phyloP scores from a whole-genome alignment of 2,329 filamentous ascomycete genomes.

The Ceratocystis eucalypticola region DNA sequence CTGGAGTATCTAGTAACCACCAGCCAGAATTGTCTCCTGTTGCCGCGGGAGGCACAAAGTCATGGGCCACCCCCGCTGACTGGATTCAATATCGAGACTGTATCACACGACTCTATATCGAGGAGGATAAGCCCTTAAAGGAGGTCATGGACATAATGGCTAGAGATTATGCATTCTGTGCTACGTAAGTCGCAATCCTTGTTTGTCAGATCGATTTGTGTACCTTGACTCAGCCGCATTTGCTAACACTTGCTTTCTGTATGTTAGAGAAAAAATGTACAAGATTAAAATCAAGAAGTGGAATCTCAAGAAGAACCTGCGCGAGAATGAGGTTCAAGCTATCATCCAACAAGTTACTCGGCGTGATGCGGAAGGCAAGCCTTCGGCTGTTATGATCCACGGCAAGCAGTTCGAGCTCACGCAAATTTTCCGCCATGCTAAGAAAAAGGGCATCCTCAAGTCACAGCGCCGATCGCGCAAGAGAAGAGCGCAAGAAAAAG shows the following conservation, averaged over 20 bases:
- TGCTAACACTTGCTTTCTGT: not conserved
- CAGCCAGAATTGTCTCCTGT: constrained; percentile 8
- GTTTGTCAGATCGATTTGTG: not conserved
- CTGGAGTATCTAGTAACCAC: constrained; percentile 14
- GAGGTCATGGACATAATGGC: constrained; percentile 19
- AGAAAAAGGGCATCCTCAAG: constrained; percentile 19
- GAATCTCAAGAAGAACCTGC: constrained; percentile 19
- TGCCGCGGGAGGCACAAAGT: constrained; percentile 8
- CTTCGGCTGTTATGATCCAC: constrained; percentile 16
- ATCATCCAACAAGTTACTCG: constrained; percentile 16
- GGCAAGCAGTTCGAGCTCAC: constrained; percentile 17
- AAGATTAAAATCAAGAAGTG: constrained; percentile 20
- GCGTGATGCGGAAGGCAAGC: constrained; percentile 16
- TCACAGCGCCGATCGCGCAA: constrained; percentile 17
- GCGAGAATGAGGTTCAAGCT: constrained; percentile 17
- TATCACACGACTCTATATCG: constrained; percentile 18
- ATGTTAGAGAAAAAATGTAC: constrained; percentile 19
- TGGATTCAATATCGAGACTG: constrained; percentile 16
- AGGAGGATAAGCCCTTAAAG: constrained; percentile 18
- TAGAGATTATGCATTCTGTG: constrained; percentile 14
- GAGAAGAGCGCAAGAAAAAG: constrained; percentile 11
- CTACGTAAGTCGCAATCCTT: constrained; percentile 15
- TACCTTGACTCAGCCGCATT: not conserved
- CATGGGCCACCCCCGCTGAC: constrained; percentile 18
- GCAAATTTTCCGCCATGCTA: constrained; percentile 18